A percentile compares a stretch with the other conserved stretches of the same genome.
Conservation (phyloP, 208 protist genomes). For the Trypanosoma lewisi region DNA sequence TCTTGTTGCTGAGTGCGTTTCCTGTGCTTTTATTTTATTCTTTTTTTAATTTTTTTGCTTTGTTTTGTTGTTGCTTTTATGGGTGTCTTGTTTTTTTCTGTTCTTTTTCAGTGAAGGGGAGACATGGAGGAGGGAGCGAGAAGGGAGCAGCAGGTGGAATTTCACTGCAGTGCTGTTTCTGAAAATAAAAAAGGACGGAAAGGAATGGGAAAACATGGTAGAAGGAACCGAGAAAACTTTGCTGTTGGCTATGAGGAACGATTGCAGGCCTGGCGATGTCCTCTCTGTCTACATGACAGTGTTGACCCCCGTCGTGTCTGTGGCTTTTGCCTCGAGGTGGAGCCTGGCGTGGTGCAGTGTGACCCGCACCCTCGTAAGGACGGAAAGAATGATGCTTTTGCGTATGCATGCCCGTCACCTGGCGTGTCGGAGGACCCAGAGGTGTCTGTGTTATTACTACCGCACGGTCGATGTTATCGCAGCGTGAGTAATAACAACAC, state of each 20-base stretch:
- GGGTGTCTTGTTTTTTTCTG: no score
- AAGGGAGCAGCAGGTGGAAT: not conserved
- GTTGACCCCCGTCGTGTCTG: constrained; percentile 17
- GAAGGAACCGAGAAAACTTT: not conserved
- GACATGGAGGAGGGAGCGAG: no score
- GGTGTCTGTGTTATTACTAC: constrained; percentile 10
- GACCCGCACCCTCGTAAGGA: not conserved
- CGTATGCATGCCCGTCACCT: no score
- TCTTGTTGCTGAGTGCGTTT: no score
- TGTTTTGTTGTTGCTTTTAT: no score
- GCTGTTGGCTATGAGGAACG: constrained; percentile 4
- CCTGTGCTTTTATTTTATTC: no score
- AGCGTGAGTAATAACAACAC: not conserved
- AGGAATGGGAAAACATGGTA: not conserved
- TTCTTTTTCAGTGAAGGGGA: no score
- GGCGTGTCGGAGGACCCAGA: constrained; percentile 10
- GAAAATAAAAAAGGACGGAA: not conserved
- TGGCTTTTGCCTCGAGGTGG: constrained; percentile 22
- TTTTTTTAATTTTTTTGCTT: no score
- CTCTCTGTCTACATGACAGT: constrained; percentile 2
- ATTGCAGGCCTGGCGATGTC: constrained; percentile 25
- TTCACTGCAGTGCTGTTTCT: not conserved
- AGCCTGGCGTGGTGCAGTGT: constrained; percentile 4
- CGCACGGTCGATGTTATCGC: constrained; percentile 21
- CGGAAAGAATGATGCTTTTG: not conserved